These are phyloP conservation scores for Prunus mira DNA, from an alignment of 306 rosid species.

Conservation along the genomic window DNA sequence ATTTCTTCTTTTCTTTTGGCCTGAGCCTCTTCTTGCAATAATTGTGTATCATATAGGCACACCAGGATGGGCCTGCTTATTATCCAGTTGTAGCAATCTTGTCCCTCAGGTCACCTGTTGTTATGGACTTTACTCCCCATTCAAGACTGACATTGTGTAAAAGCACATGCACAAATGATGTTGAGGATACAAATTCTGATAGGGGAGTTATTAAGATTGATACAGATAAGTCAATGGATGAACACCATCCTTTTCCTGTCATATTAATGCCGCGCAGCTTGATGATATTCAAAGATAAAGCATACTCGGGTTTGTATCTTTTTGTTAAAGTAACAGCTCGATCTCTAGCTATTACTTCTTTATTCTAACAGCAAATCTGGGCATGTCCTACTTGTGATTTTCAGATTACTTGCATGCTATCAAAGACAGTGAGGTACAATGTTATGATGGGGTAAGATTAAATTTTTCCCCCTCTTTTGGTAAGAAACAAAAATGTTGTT, in stretches of 20 bases:
- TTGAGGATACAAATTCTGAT: constrained; percentile 27
- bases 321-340: neutral
- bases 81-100: constrained; percentile 87
- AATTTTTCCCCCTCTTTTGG: neutral
- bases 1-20: neutral
- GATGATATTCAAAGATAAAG: constrained; percentile 78
- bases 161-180: constrained; percentile 10
- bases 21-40: neutral
- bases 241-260: constrained; percentile 52
- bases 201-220: constrained; percentile 29
- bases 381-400: constrained; percentile 18
- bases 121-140: constrained; percentile 92
- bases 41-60: constrained; percentile 54
- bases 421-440: constrained; percentile 45
- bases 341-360: neutral
- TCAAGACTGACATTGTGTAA: constrained; percentile 48
- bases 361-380: constrained; percentile 1
- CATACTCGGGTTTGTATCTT: constrained; percentile 62
- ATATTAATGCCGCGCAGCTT: constrained; percentile 79
- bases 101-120: constrained; percentile 79
- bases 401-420: constrained; percentile 90
- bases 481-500: neutral
- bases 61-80: constrained; percentile 92
- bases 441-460: constrained; percentile 55
- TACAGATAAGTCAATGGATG: constrained; percentile 38